Base-by-base conservation (phyloP, 2,329 filamentous ascomycete species). In the Phoma sp. region DNA sequence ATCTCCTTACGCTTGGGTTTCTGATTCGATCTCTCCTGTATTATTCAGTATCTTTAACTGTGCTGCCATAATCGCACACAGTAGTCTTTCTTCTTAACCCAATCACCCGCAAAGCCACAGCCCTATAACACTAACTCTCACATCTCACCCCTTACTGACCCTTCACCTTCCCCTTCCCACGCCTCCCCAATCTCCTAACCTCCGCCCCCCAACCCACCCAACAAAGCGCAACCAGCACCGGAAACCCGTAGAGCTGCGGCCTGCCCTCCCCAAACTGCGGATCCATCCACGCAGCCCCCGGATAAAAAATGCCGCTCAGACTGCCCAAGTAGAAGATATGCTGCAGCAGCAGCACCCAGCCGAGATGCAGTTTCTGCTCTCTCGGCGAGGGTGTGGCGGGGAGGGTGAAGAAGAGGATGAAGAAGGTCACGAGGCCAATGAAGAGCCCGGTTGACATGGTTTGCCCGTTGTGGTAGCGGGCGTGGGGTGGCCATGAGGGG, bases 381-480 rank as follows among this genome's bases (percentile, higher is more conserved):
- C 22, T 27, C 2, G 38, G 21, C 31, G 22, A 36, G 1, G 10
- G 5, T 1, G 38, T 21, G 3, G 29, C 19, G 0, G 38, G 38
- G 2, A 36, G 2, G n/a, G 41, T 15, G 6, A 7, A 9, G 22
- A n/a, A 21, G 31, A 50, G 21, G 37, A 50, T 12, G n/a, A 29
- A 50, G 38, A 43, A 43, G 0, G 46, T 43, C 12, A 43, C 77
- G 1, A 69, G 50, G 5, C 76, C 74, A 9, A 81, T 72, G 10
- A 73, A 51, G 0, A 80, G 60, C 0, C 79, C 79, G 43, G 80
- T 75, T 1, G 74, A 74, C 80, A 83, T 82, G 8, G 80, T 83
- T 64, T 83, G 81, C 5, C 78, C 80, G 60, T 82, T 82, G 70
- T 83, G 80, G 71, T 82, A 83, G 52, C 76, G 76, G 6, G 80